A percentile compares a stretch with the other conserved stretches of the same genome.
Evolutionary conservation across 345 rosid species (phyloP).

Genomic region (Pugionium cornutum): DNA sequence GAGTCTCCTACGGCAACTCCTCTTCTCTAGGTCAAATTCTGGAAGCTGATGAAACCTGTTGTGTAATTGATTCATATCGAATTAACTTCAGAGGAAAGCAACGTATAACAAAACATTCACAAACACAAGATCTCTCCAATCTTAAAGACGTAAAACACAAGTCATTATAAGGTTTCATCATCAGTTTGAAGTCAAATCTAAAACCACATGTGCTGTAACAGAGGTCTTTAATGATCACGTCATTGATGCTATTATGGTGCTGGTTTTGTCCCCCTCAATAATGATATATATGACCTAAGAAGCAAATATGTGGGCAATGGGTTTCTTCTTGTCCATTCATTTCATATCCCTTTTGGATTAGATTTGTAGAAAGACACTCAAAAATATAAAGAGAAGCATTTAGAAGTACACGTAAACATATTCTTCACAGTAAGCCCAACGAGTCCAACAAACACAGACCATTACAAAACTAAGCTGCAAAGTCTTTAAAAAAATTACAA

Average conservation of each 20-base stretch:
- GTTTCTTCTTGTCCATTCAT: conserved; percentile 40
- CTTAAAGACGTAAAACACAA: too few relatives aligned
- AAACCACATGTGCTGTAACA: conserved; percentile 12
- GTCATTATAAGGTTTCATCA: not conserved
- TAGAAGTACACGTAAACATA: conserved; percentile 37
- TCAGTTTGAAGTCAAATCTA: conserved; percentile 11
- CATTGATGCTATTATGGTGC: conserved; percentile 21
- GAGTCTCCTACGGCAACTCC: conserved; percentile 93
- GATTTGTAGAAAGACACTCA: not conserved
- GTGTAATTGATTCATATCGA: not conserved
- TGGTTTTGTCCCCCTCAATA: conserved; percentile 40
- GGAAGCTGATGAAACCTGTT: conserved; percentile 88
- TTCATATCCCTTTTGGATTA: conserved; percentile 33
- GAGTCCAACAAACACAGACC: conserved; percentile 41
- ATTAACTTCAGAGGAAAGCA: conserved; percentile 36
- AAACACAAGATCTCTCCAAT: too few relatives aligned
- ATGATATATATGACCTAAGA: conserved; percentile 35
- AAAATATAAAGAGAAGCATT: too few relatives aligned
- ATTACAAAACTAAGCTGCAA: conserved; percentile 34
- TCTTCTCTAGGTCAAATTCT: conserved; percentile 91
- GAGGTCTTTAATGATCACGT: not conserved
- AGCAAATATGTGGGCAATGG: conserved; percentile 14
- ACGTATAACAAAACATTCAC: conserved; percentile 8
- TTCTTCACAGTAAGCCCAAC: conserved; percentile 34
- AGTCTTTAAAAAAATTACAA: conserved; percentile 16